Conservation (phyloP, 2,329 filamentous ascomycete species). For the Paraconiothyrium sp. region DNA sequence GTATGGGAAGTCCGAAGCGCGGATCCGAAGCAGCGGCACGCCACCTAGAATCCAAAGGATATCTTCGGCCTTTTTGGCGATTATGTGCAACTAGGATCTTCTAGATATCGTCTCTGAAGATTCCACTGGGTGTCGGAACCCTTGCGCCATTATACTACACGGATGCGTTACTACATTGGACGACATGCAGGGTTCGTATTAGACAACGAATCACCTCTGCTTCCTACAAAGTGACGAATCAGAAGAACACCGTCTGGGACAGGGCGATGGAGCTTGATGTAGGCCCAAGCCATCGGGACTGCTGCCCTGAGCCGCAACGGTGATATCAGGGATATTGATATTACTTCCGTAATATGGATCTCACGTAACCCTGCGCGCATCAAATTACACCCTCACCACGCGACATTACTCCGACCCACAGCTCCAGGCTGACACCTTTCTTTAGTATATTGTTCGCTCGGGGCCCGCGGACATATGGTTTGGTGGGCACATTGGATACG, state of each 20-base stretch:
- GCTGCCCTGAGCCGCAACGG: slow-evolving; percentile 20
- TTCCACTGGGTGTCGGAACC: background rate
- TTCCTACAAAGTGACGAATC: background rate
- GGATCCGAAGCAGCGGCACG: no score
- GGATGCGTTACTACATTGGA: slow-evolving; percentile 1
- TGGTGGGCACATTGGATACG: slow-evolving; percentile 21
- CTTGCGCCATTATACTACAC: background rate
- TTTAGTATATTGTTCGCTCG: slow-evolving; percentile 17
- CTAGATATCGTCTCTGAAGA: background rate
- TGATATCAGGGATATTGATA: slow-evolving; percentile 24
- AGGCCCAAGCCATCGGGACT: slow-evolving; percentile 12
- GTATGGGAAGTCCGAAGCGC: no score
- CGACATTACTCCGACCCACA: slow-evolving; percentile 14
- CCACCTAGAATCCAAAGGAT: no score
- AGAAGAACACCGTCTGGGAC: background rate
- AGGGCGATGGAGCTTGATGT: background rate
- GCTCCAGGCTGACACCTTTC: slow-evolving; percentile 20
- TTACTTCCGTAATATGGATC: slow-evolving; percentile 22
- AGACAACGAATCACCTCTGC: background rate
- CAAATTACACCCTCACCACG: slow-evolving; percentile 18
- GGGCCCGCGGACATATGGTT: slow-evolving; percentile 13
- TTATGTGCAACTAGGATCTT: background rate
- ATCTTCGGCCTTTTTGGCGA: no score
- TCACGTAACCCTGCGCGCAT: slow-evolving; percentile 12
- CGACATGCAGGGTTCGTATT: background rate